Evolutionary conservation across 306 rosid species (phyloP).

Genomic region (Cicer arietinum): DNA sequence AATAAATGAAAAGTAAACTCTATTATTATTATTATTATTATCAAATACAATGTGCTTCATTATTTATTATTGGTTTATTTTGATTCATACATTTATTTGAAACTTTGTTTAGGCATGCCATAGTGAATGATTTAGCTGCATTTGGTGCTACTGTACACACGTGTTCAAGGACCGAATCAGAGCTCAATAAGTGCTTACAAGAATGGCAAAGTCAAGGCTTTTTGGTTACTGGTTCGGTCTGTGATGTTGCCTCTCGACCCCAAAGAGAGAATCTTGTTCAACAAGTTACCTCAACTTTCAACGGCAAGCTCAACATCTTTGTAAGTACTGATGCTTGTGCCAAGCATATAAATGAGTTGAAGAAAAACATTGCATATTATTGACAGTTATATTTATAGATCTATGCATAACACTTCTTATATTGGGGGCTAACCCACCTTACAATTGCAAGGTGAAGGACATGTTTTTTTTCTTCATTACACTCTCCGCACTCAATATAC

Average conservation of each 20-base stretch:
- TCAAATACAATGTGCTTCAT: background rate
- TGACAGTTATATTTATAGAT: too few relatives aligned
- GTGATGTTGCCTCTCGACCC: conserved; percentile 65
- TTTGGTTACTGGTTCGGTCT: conserved; percentile 66
- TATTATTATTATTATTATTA: too few relatives aligned
- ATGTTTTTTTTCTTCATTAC: too few relatives aligned
- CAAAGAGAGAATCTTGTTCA: conserved; percentile 72
- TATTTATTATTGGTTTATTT: background rate
- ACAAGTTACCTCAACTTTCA: conserved; percentile 57
- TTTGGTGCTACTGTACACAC: conserved; percentile 85
- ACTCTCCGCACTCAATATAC: too few relatives aligned
- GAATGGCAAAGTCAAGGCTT: conserved; percentile 72
- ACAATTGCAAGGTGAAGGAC: too few relatives aligned
- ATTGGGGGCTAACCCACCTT: too few relatives aligned
- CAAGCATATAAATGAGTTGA: too few relatives aligned
- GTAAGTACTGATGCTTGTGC: conserved; percentile 46
- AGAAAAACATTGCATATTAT: too few relatives aligned
- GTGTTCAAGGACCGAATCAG: conserved; percentile 74
- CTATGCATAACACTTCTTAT: too few relatives aligned
- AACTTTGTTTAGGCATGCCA: conserved; percentile 59
- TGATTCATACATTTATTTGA: background rate
- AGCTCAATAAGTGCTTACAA: conserved; percentile 64
- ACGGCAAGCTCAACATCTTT: conserved; percentile 67
- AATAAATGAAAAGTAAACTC: too few relatives aligned
- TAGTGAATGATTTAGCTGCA: conserved; percentile 76